phyloP scores from a whole-genome alignment of 208 protist species.

The Leishmania tarentolae region DNA sequence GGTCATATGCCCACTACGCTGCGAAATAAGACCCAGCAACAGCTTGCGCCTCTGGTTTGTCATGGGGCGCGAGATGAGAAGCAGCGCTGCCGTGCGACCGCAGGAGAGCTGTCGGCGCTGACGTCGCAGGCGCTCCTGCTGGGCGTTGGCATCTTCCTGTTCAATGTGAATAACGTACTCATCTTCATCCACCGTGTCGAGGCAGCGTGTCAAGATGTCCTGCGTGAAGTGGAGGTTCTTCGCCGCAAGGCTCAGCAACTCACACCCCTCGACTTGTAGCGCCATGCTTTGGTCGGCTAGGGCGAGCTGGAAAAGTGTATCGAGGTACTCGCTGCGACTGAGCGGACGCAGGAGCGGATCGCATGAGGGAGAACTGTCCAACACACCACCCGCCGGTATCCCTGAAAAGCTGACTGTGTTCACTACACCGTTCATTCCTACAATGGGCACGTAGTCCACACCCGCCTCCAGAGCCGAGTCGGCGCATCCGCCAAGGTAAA shows the following conservation, averaged over 20 bases:
- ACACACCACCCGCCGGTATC: neutral
- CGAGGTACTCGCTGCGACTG: conserved; percentile 47
- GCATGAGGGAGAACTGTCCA: neutral
- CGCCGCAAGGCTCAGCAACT: conserved; percentile 65
- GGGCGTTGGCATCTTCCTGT: conserved; percentile 24
- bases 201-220: conserved; percentile 59
- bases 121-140: conserved; percentile 26
- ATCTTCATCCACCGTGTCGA: conserved; percentile 84
- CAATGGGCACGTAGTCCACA: conserved; percentile 36
- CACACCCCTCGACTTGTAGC: conserved; percentile 76
- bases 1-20: conserved; percentile 70
- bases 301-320: conserved; percentile 63
- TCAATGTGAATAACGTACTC: conserved; percentile 47
- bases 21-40: conserved; percentile 55
- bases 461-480: neutral
- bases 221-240: conserved; percentile 78
- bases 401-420: conserved; percentile 3
- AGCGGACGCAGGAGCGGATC: conserved; percentile 39
- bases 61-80: conserved; percentile 62
- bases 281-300: conserved; percentile 54
- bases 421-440: conserved; percentile 26
- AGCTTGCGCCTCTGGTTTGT: conserved; percentile 41
- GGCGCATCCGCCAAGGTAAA: neutral
- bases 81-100: conserved; percentile 65
- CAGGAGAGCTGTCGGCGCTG: conserved; percentile 78